Base-by-base conservation (phyloP, 305 asterid genomes). In the Solanum hybrid region DNA sequence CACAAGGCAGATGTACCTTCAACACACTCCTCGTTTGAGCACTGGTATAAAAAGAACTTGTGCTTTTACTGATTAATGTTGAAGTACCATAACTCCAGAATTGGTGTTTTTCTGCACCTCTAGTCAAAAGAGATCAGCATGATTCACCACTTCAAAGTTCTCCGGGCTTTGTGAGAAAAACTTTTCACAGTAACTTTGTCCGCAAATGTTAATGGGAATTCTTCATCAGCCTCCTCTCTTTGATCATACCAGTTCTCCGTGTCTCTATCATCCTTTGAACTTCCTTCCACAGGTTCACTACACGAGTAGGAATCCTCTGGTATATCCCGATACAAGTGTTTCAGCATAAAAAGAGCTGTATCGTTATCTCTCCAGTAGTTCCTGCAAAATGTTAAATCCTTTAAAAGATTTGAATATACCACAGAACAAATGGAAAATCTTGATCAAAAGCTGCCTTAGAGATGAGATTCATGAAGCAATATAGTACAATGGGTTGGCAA, bases 311-410 rank as follows among this genome's bases (percentile, higher is more conserved):
- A 95, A 83, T 94, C 95, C 79, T 97, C 97, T 6, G 96, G 94
- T 91, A 96, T 95, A 82, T 95, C 97, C n/a, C 95, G 94, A 71
- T 97, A 97, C 93, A 97, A 93, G 93, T 97, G 98, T 92, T 94
- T 97, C 92, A 97, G 89, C 89, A 97, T 97, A 95, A 97, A 97
- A 77, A 97, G 98, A 71, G 98, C 99, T 3, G 99, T 97, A 90
- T 97, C 99, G 2, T 91, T 89, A 89, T 97, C 99, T 89, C 98
- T 94, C 99, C 99, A 97, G 91, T 97, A 97, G 92, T 96, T 97
- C 89, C 99, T 97, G 95, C 86, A 92, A 86, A 73, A 84, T 88
- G 20, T 67, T 76, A 88, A 3, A 83, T 87, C 78, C 34, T 8
- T 36, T 83, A 26, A 22, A 74, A 33, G 28, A 29, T 36, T 34